These are phyloP conservation scores for Fraxinus greggii DNA, from an alignment of 305 asterid species.

Conservation along the genomic window DNA sequence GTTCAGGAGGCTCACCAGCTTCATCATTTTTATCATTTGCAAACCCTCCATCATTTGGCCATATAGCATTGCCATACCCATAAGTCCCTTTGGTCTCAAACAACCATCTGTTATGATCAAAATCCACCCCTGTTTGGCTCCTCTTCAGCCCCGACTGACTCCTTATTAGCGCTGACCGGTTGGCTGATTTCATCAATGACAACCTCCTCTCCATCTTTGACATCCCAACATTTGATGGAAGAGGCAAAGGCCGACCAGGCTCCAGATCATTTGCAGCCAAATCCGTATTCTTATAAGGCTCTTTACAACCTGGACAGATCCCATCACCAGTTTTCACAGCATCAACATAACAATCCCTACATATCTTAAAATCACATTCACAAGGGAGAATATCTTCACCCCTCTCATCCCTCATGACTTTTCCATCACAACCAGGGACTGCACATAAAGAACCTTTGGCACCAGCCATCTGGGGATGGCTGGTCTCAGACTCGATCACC, in stretches of 20 bases:
- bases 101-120: slow-evolving; percentile 85
- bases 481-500: slow-evolving; percentile 83
- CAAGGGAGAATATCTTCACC: slow-evolving; percentile 92
- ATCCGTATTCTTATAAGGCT: slow-evolving; percentile 72
- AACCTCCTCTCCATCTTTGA: slow-evolving; percentile 86
- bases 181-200: slow-evolving; percentile 77
- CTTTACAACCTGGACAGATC: slow-evolving; percentile 93
- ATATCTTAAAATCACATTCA: slow-evolving; percentile 92
- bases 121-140: slow-evolving; percentile 85
- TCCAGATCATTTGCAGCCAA: slow-evolving; percentile 44
- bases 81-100: slow-evolving; percentile 95
- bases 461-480: slow-evolving; percentile 98
- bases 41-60: slow-evolving; percentile 81
- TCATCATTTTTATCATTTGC: slow-evolving; percentile 50
- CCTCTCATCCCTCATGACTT: slow-evolving; percentile 85
- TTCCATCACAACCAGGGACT: slow-evolving; percentile 88
- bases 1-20: slow-evolving; percentile 61
- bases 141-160: slow-evolving; percentile 74
- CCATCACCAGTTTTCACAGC: slow-evolving; percentile 78
- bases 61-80: slow-evolving; percentile 95
- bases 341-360: slow-evolving; percentile 79
- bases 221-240: slow-evolving; percentile 64
- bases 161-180: slow-evolving; percentile 60
- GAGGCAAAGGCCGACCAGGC: slow-evolving; percentile 49
- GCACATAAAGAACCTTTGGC: slow-evolving; percentile 85